Evolutionary conservation across 495 filamentous ascomycete genomes (phyloP).

Genomic region (Hypoxylon fragiforme): DNA sequence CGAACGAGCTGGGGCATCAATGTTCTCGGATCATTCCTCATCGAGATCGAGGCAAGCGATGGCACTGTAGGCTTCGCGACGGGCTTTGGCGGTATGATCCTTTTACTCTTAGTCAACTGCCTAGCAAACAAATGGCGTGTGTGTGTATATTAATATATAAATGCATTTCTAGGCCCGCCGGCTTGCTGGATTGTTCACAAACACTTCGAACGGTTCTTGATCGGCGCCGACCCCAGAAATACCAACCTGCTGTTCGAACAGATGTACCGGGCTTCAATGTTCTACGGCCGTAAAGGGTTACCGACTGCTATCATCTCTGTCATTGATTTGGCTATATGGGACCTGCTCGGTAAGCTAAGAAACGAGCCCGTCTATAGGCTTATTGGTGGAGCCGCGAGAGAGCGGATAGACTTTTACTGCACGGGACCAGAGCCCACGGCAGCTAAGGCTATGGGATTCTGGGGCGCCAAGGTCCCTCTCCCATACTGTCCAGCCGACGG

Average conservation of each 20-base stretch:
- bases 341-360: conserved; percentile 84
- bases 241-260: conserved; percentile 89
- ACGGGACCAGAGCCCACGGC: conserved; percentile 81
- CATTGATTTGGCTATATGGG: conserved; percentile 90
- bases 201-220: conserved; percentile 88
- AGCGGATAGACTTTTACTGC: conserved; percentile 87
- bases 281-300: conserved; percentile 91
- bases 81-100: conserved; percentile 73
- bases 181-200: conserved; percentile 91
- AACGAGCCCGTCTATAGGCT: conserved; percentile 93
- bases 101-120: neutral
- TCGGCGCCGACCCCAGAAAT: conserved; percentile 85
- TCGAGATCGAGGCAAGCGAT: conserved; percentile 88
- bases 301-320: conserved; percentile 89
- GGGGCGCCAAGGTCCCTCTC: conserved; percentile 83
- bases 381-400: conserved; percentile 82
- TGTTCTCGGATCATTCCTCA: conserved; percentile 87
- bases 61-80: conserved; percentile 91
- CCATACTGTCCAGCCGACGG: conserved; percentile 89
- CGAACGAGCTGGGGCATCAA: conserved; percentile 96
- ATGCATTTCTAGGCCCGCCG: conserved; percentile 66
- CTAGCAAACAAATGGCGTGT: neutral
- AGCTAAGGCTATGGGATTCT: conserved; percentile 82
- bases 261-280: conserved; percentile 94
- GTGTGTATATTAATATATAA: neutral